These are phyloP conservation scores for Mucor indicus DNA, from an alignment of 371 early-diverging fungal species.

Conservation along the genomic window DNA sequence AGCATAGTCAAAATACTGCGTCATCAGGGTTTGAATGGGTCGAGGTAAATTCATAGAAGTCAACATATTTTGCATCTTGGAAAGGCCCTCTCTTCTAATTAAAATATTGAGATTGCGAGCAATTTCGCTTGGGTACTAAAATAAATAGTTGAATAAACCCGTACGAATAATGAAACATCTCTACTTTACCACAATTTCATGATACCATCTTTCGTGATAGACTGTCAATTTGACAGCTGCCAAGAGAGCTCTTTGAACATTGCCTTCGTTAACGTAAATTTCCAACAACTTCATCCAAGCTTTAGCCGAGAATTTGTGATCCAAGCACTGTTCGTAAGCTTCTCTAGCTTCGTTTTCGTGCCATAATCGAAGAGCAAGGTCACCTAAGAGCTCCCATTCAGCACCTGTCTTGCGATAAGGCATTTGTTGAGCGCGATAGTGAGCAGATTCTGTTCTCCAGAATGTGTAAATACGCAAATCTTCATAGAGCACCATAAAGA, in stretches of 20 bases:
- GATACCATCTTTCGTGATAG: constrained; percentile 79
- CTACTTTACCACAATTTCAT: constrained; percentile 74
- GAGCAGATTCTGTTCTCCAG: constrained; percentile 73
- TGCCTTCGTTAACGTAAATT: constrained; percentile 74
- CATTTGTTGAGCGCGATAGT: constrained; percentile 68
- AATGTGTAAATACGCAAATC: constrained; percentile 92
- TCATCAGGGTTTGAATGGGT: constrained; percentile 73
- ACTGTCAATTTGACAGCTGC: constrained; percentile 80
- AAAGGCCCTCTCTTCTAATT: constrained; percentile 80
- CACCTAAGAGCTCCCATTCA: constrained; percentile 96
- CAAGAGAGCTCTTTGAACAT: constrained; percentile 75
- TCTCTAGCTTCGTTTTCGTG: constrained; percentile 89
- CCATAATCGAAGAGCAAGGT: constrained; percentile 81
- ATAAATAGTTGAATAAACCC: neutral
- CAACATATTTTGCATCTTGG: constrained; percentile 87
- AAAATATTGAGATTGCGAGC: constrained; percentile 78
- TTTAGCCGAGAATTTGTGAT: constrained; percentile 87
- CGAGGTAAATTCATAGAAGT: constrained; percentile 85
- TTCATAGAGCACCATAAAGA: constrained; percentile 96
- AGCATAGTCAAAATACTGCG: constrained; percentile 76
- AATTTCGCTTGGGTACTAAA: constrained; percentile 85
- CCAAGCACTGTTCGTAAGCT: constrained; percentile 84
- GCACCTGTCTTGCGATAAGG: constrained; percentile 87
- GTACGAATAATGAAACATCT: constrained; percentile 1
- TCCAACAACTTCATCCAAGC: constrained; percentile 84